Evolutionary conservation across 352 stramenopile species (phyloP).

Genomic region (Phytophthora pini): DNA sequence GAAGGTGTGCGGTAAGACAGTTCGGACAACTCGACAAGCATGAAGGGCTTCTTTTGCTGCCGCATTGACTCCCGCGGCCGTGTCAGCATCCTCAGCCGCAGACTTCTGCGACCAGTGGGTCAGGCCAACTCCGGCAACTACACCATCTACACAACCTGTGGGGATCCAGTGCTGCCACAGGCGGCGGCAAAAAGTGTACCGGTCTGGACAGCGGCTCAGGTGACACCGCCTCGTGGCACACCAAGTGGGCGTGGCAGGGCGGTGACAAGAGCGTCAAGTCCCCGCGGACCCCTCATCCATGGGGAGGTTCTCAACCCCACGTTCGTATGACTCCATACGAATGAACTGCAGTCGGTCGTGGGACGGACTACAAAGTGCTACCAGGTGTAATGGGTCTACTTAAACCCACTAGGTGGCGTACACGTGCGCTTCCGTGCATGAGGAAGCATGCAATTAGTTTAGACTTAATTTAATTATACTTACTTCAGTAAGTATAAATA

Average conservation of each 20-base stretch:
- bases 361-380: too few relatives aligned
- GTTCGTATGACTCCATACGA: too few relatives aligned
- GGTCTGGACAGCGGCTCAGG: slow-evolving; percentile 37
- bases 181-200: slow-evolving; percentile 50
- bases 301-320: too few relatives aligned
- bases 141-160: slow-evolving; percentile 64
- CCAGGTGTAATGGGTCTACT: too few relatives aligned
- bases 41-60: slow-evolving; percentile 36
- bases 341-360: too few relatives aligned
- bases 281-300: too few relatives aligned
- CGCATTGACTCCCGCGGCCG: slow-evolving; percentile 23
- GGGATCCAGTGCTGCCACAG: slow-evolving; percentile 26
- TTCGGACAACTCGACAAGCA: slow-evolving; percentile 27
- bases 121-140: slow-evolving; percentile 36
- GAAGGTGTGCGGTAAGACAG: not conserved
- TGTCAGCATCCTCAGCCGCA: slow-evolving; percentile 18
- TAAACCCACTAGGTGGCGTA: too few relatives aligned
- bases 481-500: too few relatives aligned
- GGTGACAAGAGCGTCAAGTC: slow-evolving; percentile 47
- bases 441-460: too few relatives aligned
- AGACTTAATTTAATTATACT: too few relatives aligned
- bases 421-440: too few relatives aligned
- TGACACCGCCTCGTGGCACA: slow-evolving; percentile 48
- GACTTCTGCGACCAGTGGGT: slow-evolving; percentile 51
- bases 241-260: slow-evolving; percentile 45